Conservation (phyloP, 805 yeast genomes). For the Wickerhamomyces bovis region DNA sequence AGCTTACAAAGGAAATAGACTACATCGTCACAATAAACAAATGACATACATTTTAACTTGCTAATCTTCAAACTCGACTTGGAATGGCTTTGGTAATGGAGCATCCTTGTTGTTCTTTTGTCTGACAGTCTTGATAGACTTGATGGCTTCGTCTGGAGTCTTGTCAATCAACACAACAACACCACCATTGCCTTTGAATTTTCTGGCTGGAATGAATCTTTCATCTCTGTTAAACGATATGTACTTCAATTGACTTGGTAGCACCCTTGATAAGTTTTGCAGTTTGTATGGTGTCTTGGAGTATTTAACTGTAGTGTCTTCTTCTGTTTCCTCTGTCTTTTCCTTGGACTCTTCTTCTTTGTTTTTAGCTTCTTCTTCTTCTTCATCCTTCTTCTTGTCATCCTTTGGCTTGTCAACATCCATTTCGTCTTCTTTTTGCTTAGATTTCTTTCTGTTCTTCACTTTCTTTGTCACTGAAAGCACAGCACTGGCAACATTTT, state of each 20-base stretch:
- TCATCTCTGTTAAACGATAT: conserved; percentile 70
- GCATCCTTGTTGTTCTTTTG: conserved; percentile 71
- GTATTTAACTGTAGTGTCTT: conserved; percentile 41
- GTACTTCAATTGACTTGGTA: conserved; percentile 83
- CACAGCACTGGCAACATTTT: conserved; percentile 87
- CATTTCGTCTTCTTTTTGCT: conserved; percentile 45
- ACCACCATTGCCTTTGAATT: conserved; percentile 62
- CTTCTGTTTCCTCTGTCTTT: conserved; percentile 21
- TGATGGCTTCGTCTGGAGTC: conserved; percentile 52
- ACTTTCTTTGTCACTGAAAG: conserved; percentile 91
- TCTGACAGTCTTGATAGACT: conserved; percentile 75
- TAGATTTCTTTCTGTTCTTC: conserved; percentile 74
- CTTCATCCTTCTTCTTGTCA: conserved; percentile 12
- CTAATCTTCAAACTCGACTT: conserved; percentile 30
- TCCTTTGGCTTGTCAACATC: conserved; percentile 32
- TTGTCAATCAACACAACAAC: conserved; percentile 67
- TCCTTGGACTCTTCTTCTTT: conserved; percentile 23
- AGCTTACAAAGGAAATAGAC: background rate
- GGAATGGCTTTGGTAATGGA: conserved; percentile 67
- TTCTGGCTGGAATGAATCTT: conserved; percentile 79
- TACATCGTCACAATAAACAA: background rate
- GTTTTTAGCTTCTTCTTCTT: conserved; percentile 5
- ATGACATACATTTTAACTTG: background rate
- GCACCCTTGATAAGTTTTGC: conserved; percentile 76
- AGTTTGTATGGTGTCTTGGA: conserved; percentile 63